These are phyloP conservation scores for Thelonectria rubi DNA, from an alignment of 2,329 filamentous ascomycete genomes.

Conservation along the genomic window DNA sequence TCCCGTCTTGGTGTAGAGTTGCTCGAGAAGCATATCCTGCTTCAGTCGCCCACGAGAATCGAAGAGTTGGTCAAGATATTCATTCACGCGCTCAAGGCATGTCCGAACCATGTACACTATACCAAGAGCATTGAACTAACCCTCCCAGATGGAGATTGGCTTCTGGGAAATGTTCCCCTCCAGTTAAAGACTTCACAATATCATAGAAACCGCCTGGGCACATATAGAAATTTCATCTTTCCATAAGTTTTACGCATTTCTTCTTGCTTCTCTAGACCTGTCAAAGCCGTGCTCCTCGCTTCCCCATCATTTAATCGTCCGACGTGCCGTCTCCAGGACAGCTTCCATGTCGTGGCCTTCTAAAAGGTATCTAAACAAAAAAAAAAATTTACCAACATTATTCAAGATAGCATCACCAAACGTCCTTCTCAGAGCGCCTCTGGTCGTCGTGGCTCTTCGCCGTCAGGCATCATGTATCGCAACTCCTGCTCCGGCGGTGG, in stretches of 20 bases:
- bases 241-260: slow-evolving; percentile 4
- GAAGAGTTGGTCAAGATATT: slow-evolving; percentile 88
- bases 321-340: slow-evolving; percentile 22
- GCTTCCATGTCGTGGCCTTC: slow-evolving; percentile 15
- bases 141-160: slow-evolving; percentile 59
- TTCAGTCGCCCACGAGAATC: slow-evolving; percentile 77
- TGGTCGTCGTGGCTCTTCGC: slow-evolving; percentile 56
- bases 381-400: slow-evolving; percentile 4
- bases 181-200: slow-evolving; percentile 27
- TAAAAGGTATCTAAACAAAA: slow-evolving; percentile 16
- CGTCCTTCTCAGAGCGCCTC: slow-evolving; percentile 38
- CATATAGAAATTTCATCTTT: slow-evolving; percentile 31
- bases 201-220: slow-evolving; percentile 25
- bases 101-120: slow-evolving; percentile 28
- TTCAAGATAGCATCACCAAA: background rate
- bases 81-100: slow-evolving; percentile 83
- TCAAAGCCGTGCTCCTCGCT: slow-evolving; percentile 13
- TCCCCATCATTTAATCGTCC: slow-evolving; percentile 19
- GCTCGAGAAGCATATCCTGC: slow-evolving; percentile 77
- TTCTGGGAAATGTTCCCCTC: slow-evolving; percentile 65
- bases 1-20: slow-evolving; percentile 61
- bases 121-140: background rate
- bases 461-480: slow-evolving; percentile 61
- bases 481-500: slow-evolving; percentile 58
- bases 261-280: slow-evolving; percentile 12